A percentile compares a stretch with the other conserved stretches of the same genome.
Conservation (phyloP, 176 grass and related monocot species). For the Triticum dicoccoides region DNA sequence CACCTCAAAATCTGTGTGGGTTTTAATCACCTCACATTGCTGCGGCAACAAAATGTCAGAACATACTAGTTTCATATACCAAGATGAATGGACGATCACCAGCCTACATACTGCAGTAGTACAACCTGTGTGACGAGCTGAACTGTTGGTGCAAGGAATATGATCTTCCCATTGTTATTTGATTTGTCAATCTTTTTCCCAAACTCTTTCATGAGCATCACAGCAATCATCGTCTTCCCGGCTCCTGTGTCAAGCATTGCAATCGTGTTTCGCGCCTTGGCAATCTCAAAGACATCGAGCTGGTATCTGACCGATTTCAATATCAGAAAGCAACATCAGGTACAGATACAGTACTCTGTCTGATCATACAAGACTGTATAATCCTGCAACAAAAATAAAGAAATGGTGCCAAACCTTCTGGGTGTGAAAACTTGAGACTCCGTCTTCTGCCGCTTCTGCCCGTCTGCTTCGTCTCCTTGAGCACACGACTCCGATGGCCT, state of each 20-base stretch:
- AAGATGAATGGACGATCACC: background rate
- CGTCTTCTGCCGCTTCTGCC: constrained; percentile 28
- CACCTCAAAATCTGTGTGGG: constrained; percentile 64
- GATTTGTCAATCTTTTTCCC: constrained; percentile 30
- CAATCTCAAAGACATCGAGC: constrained; percentile 71
- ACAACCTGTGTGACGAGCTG: constrained; percentile 72
- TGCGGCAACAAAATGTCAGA: constrained; percentile 34
- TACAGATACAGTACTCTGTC: background rate
- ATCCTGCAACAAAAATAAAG: too few species aligned
- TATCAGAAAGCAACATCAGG: constrained; percentile 1
- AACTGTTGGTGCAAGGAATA: constrained; percentile 83
- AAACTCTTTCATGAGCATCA: constrained; percentile 82
- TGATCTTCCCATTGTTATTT: constrained; percentile 43
- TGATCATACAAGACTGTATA: background rate
- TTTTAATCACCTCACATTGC: constrained; percentile 81
- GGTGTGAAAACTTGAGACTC: constrained; percentile 29
- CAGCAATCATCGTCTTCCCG: constrained; percentile 87
- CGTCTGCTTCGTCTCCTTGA: constrained; percentile 14
- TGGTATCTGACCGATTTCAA: constrained; percentile 57
- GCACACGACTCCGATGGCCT: background rate
- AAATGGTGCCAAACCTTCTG: constrained; percentile 31
- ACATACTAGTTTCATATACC: background rate
- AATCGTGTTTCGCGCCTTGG: constrained; percentile 65
- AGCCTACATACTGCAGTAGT: background rate
- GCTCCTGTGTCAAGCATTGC: constrained; percentile 79